A percentile compares a stretch with the other conserved stretches of the same genome.
These are phyloP conservation scores for Trichomonas gallinae DNA, from an alignment of 208 protist genomes.

Conservation along the genomic window DNA sequence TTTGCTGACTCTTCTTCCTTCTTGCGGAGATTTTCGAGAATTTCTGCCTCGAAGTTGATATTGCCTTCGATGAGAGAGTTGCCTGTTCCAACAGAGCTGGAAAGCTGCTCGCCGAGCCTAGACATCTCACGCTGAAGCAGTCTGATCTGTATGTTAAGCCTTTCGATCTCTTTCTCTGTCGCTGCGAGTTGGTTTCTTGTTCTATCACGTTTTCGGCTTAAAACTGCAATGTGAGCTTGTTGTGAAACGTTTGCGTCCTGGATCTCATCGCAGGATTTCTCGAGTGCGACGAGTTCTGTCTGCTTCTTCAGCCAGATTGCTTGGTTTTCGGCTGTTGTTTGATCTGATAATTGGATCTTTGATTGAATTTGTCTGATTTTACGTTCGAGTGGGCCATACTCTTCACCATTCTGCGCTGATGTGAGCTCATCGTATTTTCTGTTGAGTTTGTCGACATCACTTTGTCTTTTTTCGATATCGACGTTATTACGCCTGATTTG, in stretches of 20 bases:
- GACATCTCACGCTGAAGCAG: background rate
- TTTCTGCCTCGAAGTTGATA: background rate
- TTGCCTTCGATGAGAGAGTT: background rate
- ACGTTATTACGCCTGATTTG: background rate
- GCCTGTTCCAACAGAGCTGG: too few relatives aligned
- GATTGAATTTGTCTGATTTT: background rate
- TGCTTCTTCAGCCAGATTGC: background rate
- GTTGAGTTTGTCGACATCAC: constrained; percentile 15
- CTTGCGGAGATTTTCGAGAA: background rate
- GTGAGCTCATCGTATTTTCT: background rate
- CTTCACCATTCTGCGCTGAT: constrained; percentile 6
- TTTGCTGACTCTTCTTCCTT: background rate
- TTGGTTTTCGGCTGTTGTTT: background rate
- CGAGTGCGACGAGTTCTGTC: background rate
- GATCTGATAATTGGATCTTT: background rate
- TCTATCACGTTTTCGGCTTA: background rate
- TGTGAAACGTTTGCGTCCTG: background rate
- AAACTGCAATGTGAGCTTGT: background rate
- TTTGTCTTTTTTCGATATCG: background rate
- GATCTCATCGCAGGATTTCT: background rate
- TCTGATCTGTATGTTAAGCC: background rate
- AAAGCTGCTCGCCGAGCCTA: background rate
- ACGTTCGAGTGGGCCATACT: background rate
- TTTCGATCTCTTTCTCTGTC: background rate
- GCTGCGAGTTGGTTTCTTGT: background rate